Percentiles rank a stretch among this genome's conserved stretches.
Conservation (phyloP, 2,329 filamentous ascomycete genomes). For the Stemphylium lycopersici region DNA sequence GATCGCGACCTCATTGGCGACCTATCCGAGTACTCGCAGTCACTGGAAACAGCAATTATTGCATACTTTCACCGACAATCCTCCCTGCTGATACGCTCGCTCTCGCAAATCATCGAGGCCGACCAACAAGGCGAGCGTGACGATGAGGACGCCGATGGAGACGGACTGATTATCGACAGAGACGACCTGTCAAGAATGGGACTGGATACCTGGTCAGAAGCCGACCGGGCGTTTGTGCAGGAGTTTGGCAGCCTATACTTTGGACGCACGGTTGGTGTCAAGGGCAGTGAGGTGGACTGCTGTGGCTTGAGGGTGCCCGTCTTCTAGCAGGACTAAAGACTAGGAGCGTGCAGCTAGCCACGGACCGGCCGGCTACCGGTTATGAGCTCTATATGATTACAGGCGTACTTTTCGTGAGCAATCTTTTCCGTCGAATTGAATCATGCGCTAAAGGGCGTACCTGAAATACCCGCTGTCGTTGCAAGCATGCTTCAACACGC, state of each 20-base stretch:
- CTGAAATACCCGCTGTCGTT: conserved; percentile 14
- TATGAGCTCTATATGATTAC: not conserved
- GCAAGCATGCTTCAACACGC: not conserved
- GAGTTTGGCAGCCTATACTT: conserved; percentile 71
- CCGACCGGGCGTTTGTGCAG: conserved; percentile 71
- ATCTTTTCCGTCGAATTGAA: conserved; percentile 3
- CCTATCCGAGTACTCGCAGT: conserved; percentile 51
- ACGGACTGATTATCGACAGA: conserved; percentile 62
- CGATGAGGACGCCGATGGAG: conserved; percentile 29
- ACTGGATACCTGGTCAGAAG: conserved; percentile 76
- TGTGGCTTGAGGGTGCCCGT: conserved; percentile 69
- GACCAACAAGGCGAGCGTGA: conserved; percentile 51
- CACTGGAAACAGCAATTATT: conserved; percentile 71
- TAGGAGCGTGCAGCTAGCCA: conserved; percentile 1
- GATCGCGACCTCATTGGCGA: conserved; percentile 54
- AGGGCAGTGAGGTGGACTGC: conserved; percentile 74
- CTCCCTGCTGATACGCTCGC: conserved; percentile 65
- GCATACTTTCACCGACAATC: conserved; percentile 83
- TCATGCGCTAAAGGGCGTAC: conserved; percentile 6
- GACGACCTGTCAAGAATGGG: conserved; percentile 74
- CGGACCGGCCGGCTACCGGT: conserved; percentile 12
- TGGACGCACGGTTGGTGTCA: conserved; percentile 65
- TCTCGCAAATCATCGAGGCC: conserved; percentile 67
- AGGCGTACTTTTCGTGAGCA: not conserved
- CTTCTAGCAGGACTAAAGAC: conserved; percentile 21